phyloP scores from a whole-genome alignment of 2,329 filamentous ascomycete species.

The Penicillium sp. region DNA sequence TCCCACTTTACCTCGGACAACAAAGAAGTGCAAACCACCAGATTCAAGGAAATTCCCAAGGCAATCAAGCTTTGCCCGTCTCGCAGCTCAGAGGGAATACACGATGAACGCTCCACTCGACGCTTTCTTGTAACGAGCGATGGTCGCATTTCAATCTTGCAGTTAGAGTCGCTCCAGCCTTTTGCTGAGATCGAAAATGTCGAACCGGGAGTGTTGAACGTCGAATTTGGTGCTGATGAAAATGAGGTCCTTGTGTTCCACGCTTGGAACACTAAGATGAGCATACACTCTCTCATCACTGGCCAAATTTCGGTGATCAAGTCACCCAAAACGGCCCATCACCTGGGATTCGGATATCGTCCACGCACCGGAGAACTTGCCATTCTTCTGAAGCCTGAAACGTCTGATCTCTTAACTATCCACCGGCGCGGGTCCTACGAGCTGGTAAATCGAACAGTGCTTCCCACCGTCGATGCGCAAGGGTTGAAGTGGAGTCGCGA shows the following conservation, averaged over 20 bases:
- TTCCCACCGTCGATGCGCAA: slow-evolving; percentile 52
- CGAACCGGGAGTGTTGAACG: slow-evolving; percentile 32
- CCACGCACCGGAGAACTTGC: slow-evolving; percentile 39
- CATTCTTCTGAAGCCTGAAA: slow-evolving; percentile 37
- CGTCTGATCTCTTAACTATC: slow-evolving; percentile 36
- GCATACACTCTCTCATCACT: slow-evolving; percentile 32
- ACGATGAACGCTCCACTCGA: slow-evolving; percentile 19
- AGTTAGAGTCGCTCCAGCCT: slow-evolving; percentile 33
- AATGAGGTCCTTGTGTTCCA: slow-evolving; percentile 38
- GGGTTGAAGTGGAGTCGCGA: slow-evolving; percentile 56
- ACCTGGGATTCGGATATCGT: slow-evolving; percentile 36
- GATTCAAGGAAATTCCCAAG: slow-evolving; percentile 30
- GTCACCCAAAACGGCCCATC: slow-evolving; percentile 36
- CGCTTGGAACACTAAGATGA: slow-evolving; percentile 37
- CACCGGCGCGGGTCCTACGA: slow-evolving; percentile 35
- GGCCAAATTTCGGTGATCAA: slow-evolving; percentile 38
- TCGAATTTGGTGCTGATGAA: slow-evolving; percentile 36
- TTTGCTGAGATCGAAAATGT: slow-evolving; percentile 39
- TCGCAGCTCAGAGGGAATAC: background rate
- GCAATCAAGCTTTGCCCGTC: slow-evolving; percentile 29
- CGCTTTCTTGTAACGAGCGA: slow-evolving; percentile 34
- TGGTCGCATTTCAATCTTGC: slow-evolving; percentile 34
- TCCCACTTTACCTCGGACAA: slow-evolving; percentile 27
- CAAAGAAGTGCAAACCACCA: slow-evolving; percentile 30
- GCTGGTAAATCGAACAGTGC: slow-evolving; percentile 28